Percentiles rank a stretch among this genome's conserved stretches.
Evolutionary conservation across 257 asterid genomes (phyloP).

Genomic region (Ilex asprella): DNA sequence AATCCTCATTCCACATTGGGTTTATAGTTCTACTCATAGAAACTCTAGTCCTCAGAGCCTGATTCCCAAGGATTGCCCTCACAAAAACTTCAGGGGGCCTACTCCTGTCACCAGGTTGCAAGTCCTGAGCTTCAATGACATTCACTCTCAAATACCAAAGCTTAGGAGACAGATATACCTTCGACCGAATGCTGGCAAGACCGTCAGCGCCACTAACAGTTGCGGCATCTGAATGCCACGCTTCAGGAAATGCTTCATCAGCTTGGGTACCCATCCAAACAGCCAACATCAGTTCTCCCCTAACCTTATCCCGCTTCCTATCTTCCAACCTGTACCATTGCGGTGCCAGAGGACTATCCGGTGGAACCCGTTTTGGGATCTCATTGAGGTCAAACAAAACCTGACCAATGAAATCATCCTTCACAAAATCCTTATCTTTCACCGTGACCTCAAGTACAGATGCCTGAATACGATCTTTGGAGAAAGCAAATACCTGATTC

Average conservation of each 20-base stretch:
- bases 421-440: constrained; percentile 11
- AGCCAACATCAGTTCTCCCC: constrained; percentile 15
- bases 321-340: constrained; percentile 13
- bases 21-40: constrained; percentile 3
- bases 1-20: constrained; percentile 17
- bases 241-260: constrained; percentile 15
- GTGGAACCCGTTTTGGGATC: constrained; percentile 13
- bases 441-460: constrained; percentile 9
- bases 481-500: constrained; percentile 10
- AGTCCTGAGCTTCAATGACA: constrained; percentile 16
- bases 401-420: constrained; percentile 12
- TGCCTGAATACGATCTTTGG: constrained; percentile 6
- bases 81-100: constrained; percentile 11
- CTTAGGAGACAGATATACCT: constrained; percentile 14
- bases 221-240: constrained; percentile 10
- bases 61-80: constrained; percentile 8
- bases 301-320: constrained; percentile 6
- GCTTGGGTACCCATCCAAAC: constrained; percentile 19
- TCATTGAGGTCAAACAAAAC: constrained; percentile 9
- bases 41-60: constrained; percentile 8
- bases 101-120: constrained; percentile 3
- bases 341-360: constrained; percentile 14
- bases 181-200: constrained; percentile 9
- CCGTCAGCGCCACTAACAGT: constrained; percentile 10
- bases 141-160: constrained; percentile 13